Percentiles rank a stretch among this genome's conserved stretches.
Evolutionary conservation across 371 early-diverging fungal species (phyloP).

Genomic region (Apophysomyces trapeziformis): DNA sequence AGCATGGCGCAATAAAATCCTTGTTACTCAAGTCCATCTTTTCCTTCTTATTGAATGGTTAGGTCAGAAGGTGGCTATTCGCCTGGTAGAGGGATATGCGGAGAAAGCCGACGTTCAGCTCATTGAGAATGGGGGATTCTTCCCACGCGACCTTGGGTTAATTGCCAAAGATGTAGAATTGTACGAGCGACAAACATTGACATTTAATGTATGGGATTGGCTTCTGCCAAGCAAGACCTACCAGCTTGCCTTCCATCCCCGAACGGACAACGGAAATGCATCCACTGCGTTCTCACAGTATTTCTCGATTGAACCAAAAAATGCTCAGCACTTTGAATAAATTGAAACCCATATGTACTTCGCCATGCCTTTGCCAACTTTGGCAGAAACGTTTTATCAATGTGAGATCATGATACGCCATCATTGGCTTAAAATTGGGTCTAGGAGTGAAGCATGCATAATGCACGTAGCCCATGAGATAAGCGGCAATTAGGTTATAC

Average conservation of each 20-base stretch:
- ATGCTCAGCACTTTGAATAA: too few species aligned
- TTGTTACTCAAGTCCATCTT: neutral
- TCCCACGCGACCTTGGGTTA: conserved; percentile 17
- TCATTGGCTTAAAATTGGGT: too few species aligned
- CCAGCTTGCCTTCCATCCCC: conserved; percentile 20
- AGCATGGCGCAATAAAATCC: neutral
- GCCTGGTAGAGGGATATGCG: conserved; percentile 12
- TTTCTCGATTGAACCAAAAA: conserved; percentile 15
- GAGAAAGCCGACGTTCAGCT: conserved; percentile 12
- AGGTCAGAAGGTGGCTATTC: conserved; percentile 16
- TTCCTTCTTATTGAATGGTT: neutral
- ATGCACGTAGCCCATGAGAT: too few species aligned
- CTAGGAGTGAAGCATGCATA: too few species aligned
- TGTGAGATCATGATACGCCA: too few species aligned
- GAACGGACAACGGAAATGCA: conserved; percentile 17
- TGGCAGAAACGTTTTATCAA: too few species aligned
- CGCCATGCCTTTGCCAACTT: too few species aligned
- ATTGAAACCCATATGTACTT: too few species aligned
- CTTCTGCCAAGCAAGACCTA: conserved; percentile 19
- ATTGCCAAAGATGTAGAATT: conserved; percentile 16
- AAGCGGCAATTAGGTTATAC: too few species aligned
- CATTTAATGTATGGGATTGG: conserved; percentile 23
- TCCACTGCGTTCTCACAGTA: conserved; percentile 19
- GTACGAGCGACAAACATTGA: conserved; percentile 6
- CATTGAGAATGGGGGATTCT: conserved; percentile 16